Evolutionary conservation across 2,329 filamentous ascomycete genomes (phyloP).

Genomic region (Sarocladiaceae sp.): DNA sequence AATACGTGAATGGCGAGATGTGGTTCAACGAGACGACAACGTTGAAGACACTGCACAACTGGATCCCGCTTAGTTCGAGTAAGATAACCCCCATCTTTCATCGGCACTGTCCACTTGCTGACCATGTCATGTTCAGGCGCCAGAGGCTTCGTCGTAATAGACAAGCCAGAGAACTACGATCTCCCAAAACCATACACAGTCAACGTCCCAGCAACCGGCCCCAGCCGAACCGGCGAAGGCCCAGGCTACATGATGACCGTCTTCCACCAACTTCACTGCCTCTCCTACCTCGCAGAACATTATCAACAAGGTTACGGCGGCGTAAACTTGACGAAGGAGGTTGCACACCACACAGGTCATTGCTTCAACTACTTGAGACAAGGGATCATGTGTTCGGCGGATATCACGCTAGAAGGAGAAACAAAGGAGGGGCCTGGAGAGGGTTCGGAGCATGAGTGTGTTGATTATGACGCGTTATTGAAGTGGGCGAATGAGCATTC

Average conservation of each 20-base stretch:
- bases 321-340: slow-evolving; percentile 8
- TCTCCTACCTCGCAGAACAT: slow-evolving; percentile 12
- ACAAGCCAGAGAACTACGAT: slow-evolving; percentile 3
- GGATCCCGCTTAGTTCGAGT: slow-evolving; percentile 8
- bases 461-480: slow-evolving; percentile 7
- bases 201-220: neutral
- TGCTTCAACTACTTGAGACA: slow-evolving; percentile 38
- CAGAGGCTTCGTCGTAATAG: neutral
- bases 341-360: slow-evolving; percentile 28
- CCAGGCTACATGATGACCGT: slow-evolving; percentile 11
- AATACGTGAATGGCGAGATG: slow-evolving; percentile 8
- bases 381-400: slow-evolving; percentile 32
- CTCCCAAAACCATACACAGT: slow-evolving; percentile 4
- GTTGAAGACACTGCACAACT: slow-evolving; percentile 4
- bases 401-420: slow-evolving; percentile 14
- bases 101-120: neutral
- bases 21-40: slow-evolving; percentile 6
- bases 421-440: slow-evolving; percentile 9
- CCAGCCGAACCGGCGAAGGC: neutral
- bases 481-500: slow-evolving; percentile 9
- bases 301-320: slow-evolving; percentile 6
- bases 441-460: slow-evolving; percentile 9
- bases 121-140: neutral
- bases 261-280: slow-evolving; percentile 17
- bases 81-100: neutral